Evolutionary conservation across 345 rosid species (phyloP), one percentile per base, ranked within the genome.

Genomic region (Acer yangbiense): DNA sequence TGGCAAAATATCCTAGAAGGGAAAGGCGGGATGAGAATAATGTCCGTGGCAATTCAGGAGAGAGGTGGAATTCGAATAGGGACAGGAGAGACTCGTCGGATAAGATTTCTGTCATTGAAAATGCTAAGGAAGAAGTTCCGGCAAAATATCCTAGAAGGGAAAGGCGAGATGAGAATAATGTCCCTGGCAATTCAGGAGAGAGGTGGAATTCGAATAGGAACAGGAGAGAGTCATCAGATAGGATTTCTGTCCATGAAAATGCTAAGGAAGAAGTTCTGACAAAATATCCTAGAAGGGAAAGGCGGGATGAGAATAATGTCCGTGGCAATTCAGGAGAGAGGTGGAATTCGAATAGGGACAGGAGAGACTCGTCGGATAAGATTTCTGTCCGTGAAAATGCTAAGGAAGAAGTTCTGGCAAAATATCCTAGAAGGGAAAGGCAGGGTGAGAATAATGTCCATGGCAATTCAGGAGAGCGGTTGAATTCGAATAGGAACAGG

Each of bases 91-190:
- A 63, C 1, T 35, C 48, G 0, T 13, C 41, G 16, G 41, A 67
- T 50, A 76, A 54, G 72, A 55, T 35, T 35, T 35, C 6, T 35
- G 39, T 35, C 39, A 6, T 0, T 32, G 23, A 44, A 41, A 9
- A 17, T 35, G 52, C 62, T 27, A 75, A n/a, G 58, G 54, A 65
- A 64, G 41, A 61, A 20, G 9, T 35, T 50, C 71, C 68, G 2
- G 71, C 25, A 35, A 72, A 52, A n/a, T 52, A 11, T 72, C 35
- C 79, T 7, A 61, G 75, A 23, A 48, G 18, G 35, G 73, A 69
- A 69, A 39, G 10, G 67, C 18, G 41, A 3, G 65, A n/a, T 39
- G 50, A 11, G 25, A 58, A 72, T 35, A 35, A 20, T 20, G 52
- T 7, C 29, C 1, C 1, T 7, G 14, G 21, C 64, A 29, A 75